Evolutionary conservation across 1,284 basidiomycete genomes (phyloP).

Genomic region (Apiotrichum porosum): DNA sequence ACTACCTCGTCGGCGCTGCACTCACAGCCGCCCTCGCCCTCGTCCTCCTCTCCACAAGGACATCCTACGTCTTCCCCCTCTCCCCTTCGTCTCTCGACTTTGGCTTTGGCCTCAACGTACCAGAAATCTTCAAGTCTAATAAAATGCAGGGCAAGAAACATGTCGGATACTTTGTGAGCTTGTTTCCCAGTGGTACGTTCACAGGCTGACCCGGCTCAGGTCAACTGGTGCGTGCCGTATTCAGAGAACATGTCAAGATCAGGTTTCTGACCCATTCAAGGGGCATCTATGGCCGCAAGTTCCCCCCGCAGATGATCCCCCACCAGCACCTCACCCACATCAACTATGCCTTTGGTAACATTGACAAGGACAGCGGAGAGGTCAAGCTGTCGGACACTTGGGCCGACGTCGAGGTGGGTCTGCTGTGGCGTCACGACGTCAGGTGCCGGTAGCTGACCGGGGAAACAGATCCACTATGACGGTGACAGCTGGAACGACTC

Average conservation of each 20-base stretch:
- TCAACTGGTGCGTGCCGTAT: constrained; percentile 29
- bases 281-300: constrained; percentile 94
- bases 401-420: constrained; percentile 69
- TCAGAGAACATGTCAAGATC: neutral
- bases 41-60: constrained; percentile 1
- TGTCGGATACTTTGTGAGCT: constrained; percentile 37
- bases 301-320: constrained; percentile 64
- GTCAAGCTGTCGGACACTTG: constrained; percentile 72
- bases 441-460: too few relatives aligned
- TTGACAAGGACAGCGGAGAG: constrained; percentile 61
- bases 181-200: neutral
- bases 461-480: constrained; percentile 55
- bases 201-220: constrained; percentile 16
- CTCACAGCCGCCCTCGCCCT: neutral
- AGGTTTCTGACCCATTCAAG: constrained; percentile 35
- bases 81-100: neutral
- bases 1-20: neutral
- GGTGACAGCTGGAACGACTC: constrained; percentile 85
- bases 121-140: neutral
- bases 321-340: constrained; percentile 67
- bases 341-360: constrained; percentile 84
- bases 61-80: constrained; percentile 1
- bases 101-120: neutral
- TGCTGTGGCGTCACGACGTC: neutral
- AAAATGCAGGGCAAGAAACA: constrained; percentile 20